phyloP scores from a whole-genome alignment of 2,329 filamentous ascomycete genomes.

The Aureobasidium sp. region DNA sequence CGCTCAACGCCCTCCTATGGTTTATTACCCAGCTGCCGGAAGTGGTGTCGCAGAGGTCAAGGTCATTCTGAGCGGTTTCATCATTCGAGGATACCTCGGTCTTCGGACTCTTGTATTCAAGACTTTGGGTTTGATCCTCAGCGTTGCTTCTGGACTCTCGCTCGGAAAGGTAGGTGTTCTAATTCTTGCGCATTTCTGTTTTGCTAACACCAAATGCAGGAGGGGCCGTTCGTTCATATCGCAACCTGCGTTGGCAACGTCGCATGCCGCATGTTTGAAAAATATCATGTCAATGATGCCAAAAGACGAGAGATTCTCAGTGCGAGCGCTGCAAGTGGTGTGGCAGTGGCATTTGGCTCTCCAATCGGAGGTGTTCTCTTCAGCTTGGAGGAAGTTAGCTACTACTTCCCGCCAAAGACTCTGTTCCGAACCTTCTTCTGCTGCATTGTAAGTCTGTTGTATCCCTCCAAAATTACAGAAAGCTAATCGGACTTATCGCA shows the following conservation, averaged over 20 bases:
- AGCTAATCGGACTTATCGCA: constrained; percentile 17
- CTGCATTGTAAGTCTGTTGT: constrained; percentile 61
- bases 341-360: constrained; percentile 90
- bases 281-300: constrained; percentile 90
- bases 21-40: constrained; percentile 92
- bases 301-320: constrained; percentile 93
- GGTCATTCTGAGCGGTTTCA: constrained; percentile 95
- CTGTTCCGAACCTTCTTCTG: constrained; percentile 97
- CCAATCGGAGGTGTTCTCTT: constrained; percentile 87
- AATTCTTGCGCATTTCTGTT: no score
- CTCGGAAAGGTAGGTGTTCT: constrained; percentile 58
- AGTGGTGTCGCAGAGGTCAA: constrained; percentile 96
- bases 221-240: constrained; percentile 95
- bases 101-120: constrained; percentile 82
- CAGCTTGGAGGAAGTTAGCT: constrained; percentile 88
- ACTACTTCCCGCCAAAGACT: constrained; percentile 96
- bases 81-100: constrained; percentile 91
- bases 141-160: constrained; percentile 86
- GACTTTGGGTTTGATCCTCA: constrained; percentile 72
- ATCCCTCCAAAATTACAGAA: neutral
- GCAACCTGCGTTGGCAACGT: constrained; percentile 94
- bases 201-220: constrained; percentile 29
- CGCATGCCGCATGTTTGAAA: constrained; percentile 82
- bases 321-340: constrained; percentile 82
- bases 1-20: constrained; percentile 58